Percentiles rank a stretch among this genome's conserved stretches.
These are phyloP conservation scores for Apiospora sp. DNA, from an alignment of 2,329 filamentous ascomycete species.

Conservation along the genomic window DNA sequence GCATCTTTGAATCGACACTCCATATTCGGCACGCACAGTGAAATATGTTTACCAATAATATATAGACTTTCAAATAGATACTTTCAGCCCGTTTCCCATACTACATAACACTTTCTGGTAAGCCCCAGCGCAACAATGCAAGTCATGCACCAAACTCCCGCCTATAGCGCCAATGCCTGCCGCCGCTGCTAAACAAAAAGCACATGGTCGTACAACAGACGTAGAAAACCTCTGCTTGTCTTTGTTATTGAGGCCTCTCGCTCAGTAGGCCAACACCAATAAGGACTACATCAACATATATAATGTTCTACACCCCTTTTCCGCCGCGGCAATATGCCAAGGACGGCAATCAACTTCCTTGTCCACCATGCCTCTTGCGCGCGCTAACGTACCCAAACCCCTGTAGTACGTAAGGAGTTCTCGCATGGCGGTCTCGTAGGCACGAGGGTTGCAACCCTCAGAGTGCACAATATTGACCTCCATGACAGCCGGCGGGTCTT, in stretches of 20 bases:
- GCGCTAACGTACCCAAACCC: constrained; percentile 72
- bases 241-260: neutral
- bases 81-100: neutral
- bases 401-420: constrained; percentile 77
- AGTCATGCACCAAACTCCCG: constrained; percentile 8
- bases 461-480: constrained; percentile 70
- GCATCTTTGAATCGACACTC: neutral
- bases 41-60: neutral
- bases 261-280: neutral
- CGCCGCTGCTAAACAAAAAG: neutral
- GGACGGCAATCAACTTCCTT: constrained; percentile 70
- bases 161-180: constrained; percentile 17
- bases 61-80: neutral
- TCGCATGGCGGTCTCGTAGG: constrained; percentile 70
- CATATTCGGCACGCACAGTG: neutral
- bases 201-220: constrained; percentile 7
- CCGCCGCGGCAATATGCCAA: constrained; percentile 78
- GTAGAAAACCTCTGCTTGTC: neutral
- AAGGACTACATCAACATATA: constrained; percentile 14
- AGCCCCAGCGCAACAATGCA: neutral
- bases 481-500: constrained; percentile 67
- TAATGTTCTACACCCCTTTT: constrained; percentile 58
- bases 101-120: neutral
- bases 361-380: constrained; percentile 69
- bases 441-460: constrained; percentile 58